Percentiles rank a stretch among this genome's conserved stretches.
These are phyloP conservation scores for Triticum monococcum DNA, from an alignment of 176 grass and related monocot genomes.

Conservation along the genomic window DNA sequence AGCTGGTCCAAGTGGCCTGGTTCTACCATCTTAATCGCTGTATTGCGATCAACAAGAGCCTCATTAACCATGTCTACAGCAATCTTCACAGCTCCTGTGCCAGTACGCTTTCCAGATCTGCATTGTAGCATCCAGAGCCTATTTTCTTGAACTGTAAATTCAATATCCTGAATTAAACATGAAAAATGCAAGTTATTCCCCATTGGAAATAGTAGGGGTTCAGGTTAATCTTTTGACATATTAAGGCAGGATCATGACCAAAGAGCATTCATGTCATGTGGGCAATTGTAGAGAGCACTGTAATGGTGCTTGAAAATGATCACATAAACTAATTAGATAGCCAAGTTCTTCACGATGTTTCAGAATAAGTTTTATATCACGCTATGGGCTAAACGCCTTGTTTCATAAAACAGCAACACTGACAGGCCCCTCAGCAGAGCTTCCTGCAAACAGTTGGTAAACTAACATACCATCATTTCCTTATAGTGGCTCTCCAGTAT, in stretches of 20 bases:
- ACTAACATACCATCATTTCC: slow-evolving; percentile 84
- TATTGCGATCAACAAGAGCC: slow-evolving; percentile 58
- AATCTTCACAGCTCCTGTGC: slow-evolving; percentile 83
- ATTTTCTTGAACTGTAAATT: slow-evolving; percentile 96
- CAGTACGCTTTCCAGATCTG: slow-evolving; percentile 89
- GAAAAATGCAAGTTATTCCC: neutral
- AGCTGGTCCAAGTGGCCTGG: slow-evolving; percentile 93
- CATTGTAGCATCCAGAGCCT: slow-evolving; percentile 99
- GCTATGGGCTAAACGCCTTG: neutral
- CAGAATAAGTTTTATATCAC: neutral
- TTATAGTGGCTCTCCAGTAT: slow-evolving; percentile 95
- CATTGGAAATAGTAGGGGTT: neutral
- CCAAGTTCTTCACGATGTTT: neutral
- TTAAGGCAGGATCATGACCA: neutral
- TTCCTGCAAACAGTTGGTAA: slow-evolving; percentile 7
- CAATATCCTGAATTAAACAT: slow-evolving; percentile 70
- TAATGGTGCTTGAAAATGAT: slow-evolving; percentile 9
- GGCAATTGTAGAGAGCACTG: neutral
- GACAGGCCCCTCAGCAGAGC: neutral
- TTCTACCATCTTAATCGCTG: slow-evolving; percentile 93
- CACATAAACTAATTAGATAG: neutral
- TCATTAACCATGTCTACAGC: slow-evolving; percentile 91
- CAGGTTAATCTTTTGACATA: neutral
- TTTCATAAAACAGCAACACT: slow-evolving; percentile 9
- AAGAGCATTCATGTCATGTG: neutral